These are phyloP conservation scores for Kazachstania kunashirensis DNA, from an alignment of 805 yeast genomes.

Conservation along the genomic window DNA sequence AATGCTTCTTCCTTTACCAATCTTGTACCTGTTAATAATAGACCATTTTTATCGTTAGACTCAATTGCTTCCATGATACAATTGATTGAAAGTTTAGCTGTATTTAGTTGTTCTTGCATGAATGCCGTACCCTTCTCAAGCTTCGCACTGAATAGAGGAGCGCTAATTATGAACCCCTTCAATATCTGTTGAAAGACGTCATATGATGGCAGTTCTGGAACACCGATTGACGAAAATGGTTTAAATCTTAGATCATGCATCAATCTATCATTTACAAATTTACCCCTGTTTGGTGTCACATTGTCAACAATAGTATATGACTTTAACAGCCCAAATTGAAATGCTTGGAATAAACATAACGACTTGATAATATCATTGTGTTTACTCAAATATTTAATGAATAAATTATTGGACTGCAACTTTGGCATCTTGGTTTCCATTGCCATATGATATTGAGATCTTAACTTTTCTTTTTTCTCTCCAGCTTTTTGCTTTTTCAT, in stretches of 20 bases:
- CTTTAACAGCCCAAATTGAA: conserved; percentile 26
- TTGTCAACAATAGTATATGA: conserved; percentile 20
- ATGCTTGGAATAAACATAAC: conserved; percentile 28
- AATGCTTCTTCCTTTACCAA: conserved; percentile 26
- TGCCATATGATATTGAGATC: conserved; percentile 27
- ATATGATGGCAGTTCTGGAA: conserved; percentile 55
- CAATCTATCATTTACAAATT: conserved; percentile 22
- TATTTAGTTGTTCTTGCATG: conserved; percentile 13
- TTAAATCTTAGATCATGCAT: conserved; percentile 58
- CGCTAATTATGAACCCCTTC: conserved; percentile 13
- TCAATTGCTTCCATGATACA: conserved; percentile 13
- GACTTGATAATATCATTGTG: conserved; percentile 22
- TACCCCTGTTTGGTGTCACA: conserved; percentile 19
- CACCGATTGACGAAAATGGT: conserved; percentile 70
- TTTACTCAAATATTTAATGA: conserved; percentile 19
- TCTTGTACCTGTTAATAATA: conserved; percentile 19
- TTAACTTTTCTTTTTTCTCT: conserved; percentile 37
- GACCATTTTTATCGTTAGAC: conserved; percentile 16
- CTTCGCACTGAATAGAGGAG: conserved; percentile 13
- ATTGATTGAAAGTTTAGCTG: conserved; percentile 10
- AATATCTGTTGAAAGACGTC: conserved; percentile 20
- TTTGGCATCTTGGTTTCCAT: conserved; percentile 31
- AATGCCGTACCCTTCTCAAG: conserved; percentile 11
- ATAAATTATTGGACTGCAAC: conserved; percentile 22
- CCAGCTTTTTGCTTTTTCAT: conserved; percentile 42